Evolutionary conservation across 768 basidiomycete species (phyloP).

Genomic region (Naganishia onofrii): DNA sequence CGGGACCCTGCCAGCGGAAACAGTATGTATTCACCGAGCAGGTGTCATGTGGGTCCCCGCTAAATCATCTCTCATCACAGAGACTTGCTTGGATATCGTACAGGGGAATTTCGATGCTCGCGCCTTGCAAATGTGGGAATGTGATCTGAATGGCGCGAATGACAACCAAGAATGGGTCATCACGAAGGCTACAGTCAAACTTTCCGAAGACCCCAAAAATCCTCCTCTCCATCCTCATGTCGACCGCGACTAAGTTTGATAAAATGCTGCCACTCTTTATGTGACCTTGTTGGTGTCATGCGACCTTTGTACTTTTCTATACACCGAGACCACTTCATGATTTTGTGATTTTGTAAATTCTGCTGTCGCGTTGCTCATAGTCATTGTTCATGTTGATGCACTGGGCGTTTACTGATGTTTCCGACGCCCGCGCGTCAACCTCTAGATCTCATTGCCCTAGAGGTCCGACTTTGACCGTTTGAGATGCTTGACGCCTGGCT

Average conservation of each 20-base stretch:
- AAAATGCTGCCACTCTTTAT: too few relatives aligned
- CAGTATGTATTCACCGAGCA: not conserved
- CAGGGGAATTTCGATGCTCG: not conserved
- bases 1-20: not conserved
- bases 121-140: conserved; percentile 1
- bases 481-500: conserved; percentile 7
- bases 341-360: too few relatives aligned
- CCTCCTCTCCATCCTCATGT: not conserved
- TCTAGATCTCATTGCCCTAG: not conserved
- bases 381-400: not conserved
- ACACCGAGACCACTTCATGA: too few relatives aligned
- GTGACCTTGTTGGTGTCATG: not conserved
- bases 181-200: not conserved
- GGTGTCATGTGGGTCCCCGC: too few relatives aligned
- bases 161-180: not conserved
- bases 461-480: not conserved
- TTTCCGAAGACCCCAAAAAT: not conserved
- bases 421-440: not conserved
- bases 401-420: not conserved
- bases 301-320: not conserved
- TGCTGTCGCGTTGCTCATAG: not conserved
- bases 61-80: not conserved
- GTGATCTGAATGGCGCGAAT: not conserved
- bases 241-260: not conserved
- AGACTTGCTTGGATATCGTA: conserved; percentile 1